Base-by-base conservation (phyloP, 768 basidiomycete genomes). In the Phylloporus sp. region DNA sequence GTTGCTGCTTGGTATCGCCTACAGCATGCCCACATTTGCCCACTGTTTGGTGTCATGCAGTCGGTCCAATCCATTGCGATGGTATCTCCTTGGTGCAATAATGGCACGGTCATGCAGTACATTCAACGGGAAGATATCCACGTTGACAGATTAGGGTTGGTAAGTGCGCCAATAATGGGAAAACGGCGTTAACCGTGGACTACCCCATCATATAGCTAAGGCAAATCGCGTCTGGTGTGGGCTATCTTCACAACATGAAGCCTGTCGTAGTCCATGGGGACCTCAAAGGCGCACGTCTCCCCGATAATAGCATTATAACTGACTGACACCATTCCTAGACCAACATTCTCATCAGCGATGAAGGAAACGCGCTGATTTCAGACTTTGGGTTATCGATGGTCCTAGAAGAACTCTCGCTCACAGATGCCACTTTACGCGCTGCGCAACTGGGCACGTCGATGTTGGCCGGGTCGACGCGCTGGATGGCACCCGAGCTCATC, bases 11-110 rank as follows among this genome's bases (percentile, higher is more conserved):
- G 82, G 82, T 77, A 83, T 62, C 68, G 76, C 7, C 66, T 84
- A 15, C 77, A 72, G 39, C 82, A 84, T 52, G 70, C 70, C 39
- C 81, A 84, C 52, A 72, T 85, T 41, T 76, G 76, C 32, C 77
- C 76, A 38, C 64, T 85, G 24, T 79, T 76, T 48, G 83, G 83
- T 2, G 73, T 85, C 49, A 65, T 80, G 15, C 79, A 80, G 56
- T 72, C 73, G 5, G 66, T 70, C 26, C 71, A 74, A 29, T 77
- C 78, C 42, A 72, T 85, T 24, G 82, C 77, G 16, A 83, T 85
- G 80, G 80, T 85, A 0, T 84, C 83, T 5, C 77, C 78, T 5
- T 85, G 82, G 81, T 83, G 80, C 59, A 72, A 74, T 31, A 81
- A 84, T 45, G 82, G 83, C 9, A 80, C 77, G 8, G 69, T 84